Evolutionary conservation across 805 yeast species (phyloP), one percentile per base, ranked within the genome.

Genomic region (Sugiyamaella americana): DNA sequence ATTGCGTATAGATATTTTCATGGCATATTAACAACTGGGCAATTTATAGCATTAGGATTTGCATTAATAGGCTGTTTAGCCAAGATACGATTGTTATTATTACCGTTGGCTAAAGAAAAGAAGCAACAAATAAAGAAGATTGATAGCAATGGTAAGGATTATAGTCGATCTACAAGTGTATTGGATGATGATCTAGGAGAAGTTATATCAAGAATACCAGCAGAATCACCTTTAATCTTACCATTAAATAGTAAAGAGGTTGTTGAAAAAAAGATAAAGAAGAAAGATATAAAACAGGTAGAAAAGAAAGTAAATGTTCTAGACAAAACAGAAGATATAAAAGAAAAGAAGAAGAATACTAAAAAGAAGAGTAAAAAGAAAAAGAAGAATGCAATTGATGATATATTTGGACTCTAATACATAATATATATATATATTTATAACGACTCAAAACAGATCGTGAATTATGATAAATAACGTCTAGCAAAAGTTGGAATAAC

Each of bases 401-500:
- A 79, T 56, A 85, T 86, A 13, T 85, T 85, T 64, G 41, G 41
- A 11, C 29, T 38, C 13, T 38, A 38, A 38, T n/a, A 11, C 32
- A 23, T 6, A 5, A 13, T 38, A 21, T 5, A 35, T 5, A n/a
- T n/a, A n/a, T n/a, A n/a, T n/a, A n/a, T n/a, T n/a, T n/a, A n/a
- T n/a, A n/a, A n/a, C n/a, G n/a, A n/a, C n/a, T n/a, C n/a, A n/a
- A n/a, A n/a, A n/a, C n/a, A n/a, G n/a, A n/a, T n/a, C n/a, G n/a
- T n/a, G 20, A 35, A 23, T 35, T 26, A 46, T n/a, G 24, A 36
- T 37, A 77, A 59, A 57, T 68, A 77, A 55, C 67, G 70, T 54
- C 78, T 73, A 50, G 95, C 98, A 82, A 93, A 91, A 51, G 81
- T 88, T 57, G 98, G 98, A 64, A 93, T 75, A 50, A 88, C 85